These are phyloP conservation scores for Lignosus rhinocerotis DNA, from an alignment of 1,284 basidiomycete genomes.

Conservation along the genomic window DNA sequence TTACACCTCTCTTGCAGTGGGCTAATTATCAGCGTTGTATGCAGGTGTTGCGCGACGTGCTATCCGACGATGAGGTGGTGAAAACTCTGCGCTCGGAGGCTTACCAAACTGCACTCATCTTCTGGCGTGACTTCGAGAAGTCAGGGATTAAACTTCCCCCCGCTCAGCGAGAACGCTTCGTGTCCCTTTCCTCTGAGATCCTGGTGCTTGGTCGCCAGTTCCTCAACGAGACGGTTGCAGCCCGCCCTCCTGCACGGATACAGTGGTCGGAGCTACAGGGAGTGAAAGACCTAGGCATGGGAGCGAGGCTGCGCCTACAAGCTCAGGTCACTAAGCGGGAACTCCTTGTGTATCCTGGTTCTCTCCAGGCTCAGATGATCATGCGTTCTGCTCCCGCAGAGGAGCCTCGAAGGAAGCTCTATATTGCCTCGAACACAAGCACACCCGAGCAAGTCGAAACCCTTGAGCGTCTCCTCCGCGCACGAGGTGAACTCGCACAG, in stretches of 20 bases:
- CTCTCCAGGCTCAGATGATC: conserved; percentile 90
- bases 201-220: conserved; percentile 89
- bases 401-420: conserved; percentile 79
- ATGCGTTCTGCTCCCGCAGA: conserved; percentile 84
- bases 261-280: conserved; percentile 66
- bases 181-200: conserved; percentile 90
- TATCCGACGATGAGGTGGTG: conserved; percentile 63
- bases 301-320: conserved; percentile 66
- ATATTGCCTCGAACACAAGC: conserved; percentile 74
- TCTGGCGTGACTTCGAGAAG: conserved; percentile 96
- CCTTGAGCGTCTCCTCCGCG: conserved; percentile 75
- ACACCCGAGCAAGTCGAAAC: conserved; percentile 68
- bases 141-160: conserved; percentile 92
- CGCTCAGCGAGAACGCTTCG: conserved; percentile 77
- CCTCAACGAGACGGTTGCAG: conserved; percentile 62
- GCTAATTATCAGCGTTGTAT: background rate
- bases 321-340: conserved; percentile 73
- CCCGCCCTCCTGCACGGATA: conserved; percentile 66
- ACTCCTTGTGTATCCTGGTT: conserved; percentile 78
- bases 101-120: conserved; percentile 86
- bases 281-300: conserved; percentile 70
- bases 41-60: conserved; percentile 64
- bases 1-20: too few relatives aligned
- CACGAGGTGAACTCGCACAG: conserved; percentile 77
- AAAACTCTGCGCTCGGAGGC: conserved; percentile 67